phyloP scores from a whole-genome alignment of 169 alveolate species.

The Eimeria sp. region DNA sequence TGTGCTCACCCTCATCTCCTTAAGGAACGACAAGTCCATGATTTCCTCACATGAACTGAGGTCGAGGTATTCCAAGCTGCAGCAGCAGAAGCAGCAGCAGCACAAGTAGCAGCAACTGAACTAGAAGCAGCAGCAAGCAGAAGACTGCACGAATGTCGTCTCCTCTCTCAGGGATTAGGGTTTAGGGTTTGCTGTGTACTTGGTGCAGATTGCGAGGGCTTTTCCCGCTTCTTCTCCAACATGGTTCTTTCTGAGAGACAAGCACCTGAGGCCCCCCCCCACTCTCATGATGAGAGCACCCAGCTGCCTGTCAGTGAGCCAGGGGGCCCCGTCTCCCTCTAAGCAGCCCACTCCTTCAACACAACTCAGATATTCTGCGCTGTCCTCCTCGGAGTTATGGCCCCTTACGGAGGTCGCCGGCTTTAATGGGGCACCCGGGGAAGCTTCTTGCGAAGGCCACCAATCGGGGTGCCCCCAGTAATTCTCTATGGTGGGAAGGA shows the following conservation, averaged over 20 bases:
- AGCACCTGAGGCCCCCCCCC: conserved; percentile 7
- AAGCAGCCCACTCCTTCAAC: conserved; percentile 92
- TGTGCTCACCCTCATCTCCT: neutral
- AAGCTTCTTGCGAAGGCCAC: neutral
- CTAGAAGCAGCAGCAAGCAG: neutral
- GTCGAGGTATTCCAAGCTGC: conserved; percentile 27
- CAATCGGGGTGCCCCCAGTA: conserved; percentile 31
- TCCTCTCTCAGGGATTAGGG: conserved; percentile 24
- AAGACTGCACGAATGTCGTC: neutral
- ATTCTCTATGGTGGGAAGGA: neutral
- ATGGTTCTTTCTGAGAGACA: neutral
- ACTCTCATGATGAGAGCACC: neutral
- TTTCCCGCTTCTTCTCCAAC: neutral
- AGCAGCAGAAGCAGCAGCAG: conserved; percentile 14
- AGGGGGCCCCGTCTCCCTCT: conserved; percentile 94
- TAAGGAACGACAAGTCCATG: neutral
- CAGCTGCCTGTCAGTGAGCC: conserved; percentile 24
- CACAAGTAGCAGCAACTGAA: neutral
- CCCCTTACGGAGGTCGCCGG: neutral
- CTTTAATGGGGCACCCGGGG: neutral
- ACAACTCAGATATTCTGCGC: neutral
- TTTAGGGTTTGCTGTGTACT: neutral
- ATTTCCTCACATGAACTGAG: neutral
- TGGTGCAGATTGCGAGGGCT: neutral
- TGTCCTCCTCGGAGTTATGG: neutral